Conservation (phyloP, 352 stramenopile genomes). For the Paralagenidium karlingii region DNA sequence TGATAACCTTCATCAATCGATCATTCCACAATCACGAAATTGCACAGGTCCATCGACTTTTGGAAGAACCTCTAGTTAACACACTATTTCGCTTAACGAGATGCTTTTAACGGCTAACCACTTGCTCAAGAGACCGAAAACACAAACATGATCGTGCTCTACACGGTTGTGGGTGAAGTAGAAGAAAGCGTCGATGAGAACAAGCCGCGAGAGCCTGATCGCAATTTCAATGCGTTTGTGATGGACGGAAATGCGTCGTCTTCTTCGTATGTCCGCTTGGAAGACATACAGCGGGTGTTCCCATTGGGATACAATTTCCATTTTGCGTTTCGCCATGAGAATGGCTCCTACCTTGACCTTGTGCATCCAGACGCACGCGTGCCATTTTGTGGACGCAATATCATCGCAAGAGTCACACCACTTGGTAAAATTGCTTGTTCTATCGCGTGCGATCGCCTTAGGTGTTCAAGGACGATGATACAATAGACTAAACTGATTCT, state of each 20-base stretch:
- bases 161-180: slow-evolving; percentile 52
- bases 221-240: slow-evolving; percentile 64
- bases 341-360: slow-evolving; percentile 53
- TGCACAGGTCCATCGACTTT: no score
- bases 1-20: no score
- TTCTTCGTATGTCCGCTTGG: slow-evolving; percentile 16
- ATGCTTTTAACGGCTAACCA: no score
- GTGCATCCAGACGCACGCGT: slow-evolving; percentile 53
- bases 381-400: slow-evolving; percentile 50
- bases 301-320: slow-evolving; percentile 52
- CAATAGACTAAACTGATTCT: no score
- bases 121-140: no score
- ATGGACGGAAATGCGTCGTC: slow-evolving; percentile 9
- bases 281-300: slow-evolving; percentile 54
- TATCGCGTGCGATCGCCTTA: background rate
- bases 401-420: slow-evolving; percentile 50
- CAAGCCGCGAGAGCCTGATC: slow-evolving; percentile 28
- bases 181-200: slow-evolving; percentile 31
- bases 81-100: no score
- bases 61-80: no score
- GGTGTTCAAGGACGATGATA: no score
- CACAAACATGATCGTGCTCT: no score
- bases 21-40: no score
- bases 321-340: slow-evolving; percentile 65
- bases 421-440: slow-evolving; percentile 11